Evolutionary conservation across 2,329 filamentous ascomycete species (phyloP), one percentile per base, ranked within the genome.

Genomic region (Penicillium sp.): DNA sequence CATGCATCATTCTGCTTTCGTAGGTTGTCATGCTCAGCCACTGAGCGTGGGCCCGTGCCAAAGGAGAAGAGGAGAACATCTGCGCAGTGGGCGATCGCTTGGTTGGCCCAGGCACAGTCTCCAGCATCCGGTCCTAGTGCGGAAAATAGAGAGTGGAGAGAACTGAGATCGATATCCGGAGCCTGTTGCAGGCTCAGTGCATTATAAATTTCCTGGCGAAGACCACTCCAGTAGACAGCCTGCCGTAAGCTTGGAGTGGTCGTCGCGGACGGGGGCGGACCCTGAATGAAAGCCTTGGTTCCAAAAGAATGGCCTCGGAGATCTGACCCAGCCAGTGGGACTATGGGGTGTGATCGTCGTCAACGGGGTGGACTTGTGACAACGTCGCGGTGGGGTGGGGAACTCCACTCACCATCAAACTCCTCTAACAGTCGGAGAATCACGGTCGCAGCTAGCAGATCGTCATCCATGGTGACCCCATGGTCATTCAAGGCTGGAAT

Each of bases 51-150:
- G 5, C 48, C 56, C 27, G 55, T 50, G 33, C 66, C 65, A 16
- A 68, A 68, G 33, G 59, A 67, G 35, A 65, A 68, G n/a, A 63
- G 37, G 13, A 68, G 58, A n/a, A 68, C 62, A 48, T 68, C 64
- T 7, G 66, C 65, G 44, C 63, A 65, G 45, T 67, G 64, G 21
- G 64, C 63, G 31, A 77, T 77, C 19, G 75, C 76, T 11, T 75
- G 69, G 33, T 75, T 77, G 19, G 76, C 75, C 76, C 75, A 78
- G 7, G 73, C 67, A 5, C 73, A 75, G 54, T 78, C 75, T 24
- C 71, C 71, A 16, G 73, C 70, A 51, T 75, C 71, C 8, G 75
- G 69, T 0, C 74, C 75, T 14, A 75, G 69, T 2, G 57, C 53
- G 2, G 55, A 61, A 22, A 59, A 61, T 3, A 63, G 44, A 5